Evolutionary conservation across 1,139 yeast genomes (phyloP).

Genomic region (Kurtzmaniella quercitrusa): DNA sequence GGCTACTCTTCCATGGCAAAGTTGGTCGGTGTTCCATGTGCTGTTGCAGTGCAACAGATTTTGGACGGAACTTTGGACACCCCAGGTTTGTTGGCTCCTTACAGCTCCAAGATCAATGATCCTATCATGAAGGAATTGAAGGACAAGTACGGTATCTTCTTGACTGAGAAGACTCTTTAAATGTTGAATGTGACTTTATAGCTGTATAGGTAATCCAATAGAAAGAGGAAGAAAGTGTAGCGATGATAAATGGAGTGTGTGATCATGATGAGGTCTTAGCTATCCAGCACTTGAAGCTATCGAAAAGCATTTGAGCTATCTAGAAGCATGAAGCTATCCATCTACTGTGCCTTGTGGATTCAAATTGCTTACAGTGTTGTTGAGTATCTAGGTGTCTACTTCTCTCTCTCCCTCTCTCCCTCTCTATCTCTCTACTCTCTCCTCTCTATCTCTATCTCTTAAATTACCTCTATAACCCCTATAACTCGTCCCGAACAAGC

Average conservation of each 20-base stretch:
- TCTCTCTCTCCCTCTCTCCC: neutral
- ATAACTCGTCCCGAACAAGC: conserved; percentile 20
- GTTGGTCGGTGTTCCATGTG: conserved; percentile 97
- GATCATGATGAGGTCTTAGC: too few relatives aligned
- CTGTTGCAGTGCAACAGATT: conserved; percentile 87
- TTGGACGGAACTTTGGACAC: conserved; percentile 71
- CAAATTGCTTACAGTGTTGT: too few relatives aligned
- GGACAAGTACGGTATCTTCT: conserved; percentile 82
- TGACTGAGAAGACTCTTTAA: conserved; percentile 74
- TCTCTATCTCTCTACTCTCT: neutral
- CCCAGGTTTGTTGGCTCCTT: conserved; percentile 88
- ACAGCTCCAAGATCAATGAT: conserved; percentile 82
- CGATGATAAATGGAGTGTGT: too few relatives aligned
- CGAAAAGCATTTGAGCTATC: too few relatives aligned
- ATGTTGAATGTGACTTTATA: neutral
- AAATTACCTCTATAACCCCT: conserved; percentile 7
- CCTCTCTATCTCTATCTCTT: neutral
- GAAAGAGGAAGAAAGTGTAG: neutral
- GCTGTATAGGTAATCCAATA: neutral
- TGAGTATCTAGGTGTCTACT: too few relatives aligned
- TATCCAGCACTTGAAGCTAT: too few relatives aligned
- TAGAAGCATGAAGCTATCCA: too few relatives aligned
- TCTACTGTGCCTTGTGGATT: too few relatives aligned
- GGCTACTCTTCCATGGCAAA: conserved; percentile 99
- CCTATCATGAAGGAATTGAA: conserved; percentile 89